Evolutionary conservation across 805 yeast species (phyloP).

Genomic region (Wickerhamomyces sydowiorum): DNA sequence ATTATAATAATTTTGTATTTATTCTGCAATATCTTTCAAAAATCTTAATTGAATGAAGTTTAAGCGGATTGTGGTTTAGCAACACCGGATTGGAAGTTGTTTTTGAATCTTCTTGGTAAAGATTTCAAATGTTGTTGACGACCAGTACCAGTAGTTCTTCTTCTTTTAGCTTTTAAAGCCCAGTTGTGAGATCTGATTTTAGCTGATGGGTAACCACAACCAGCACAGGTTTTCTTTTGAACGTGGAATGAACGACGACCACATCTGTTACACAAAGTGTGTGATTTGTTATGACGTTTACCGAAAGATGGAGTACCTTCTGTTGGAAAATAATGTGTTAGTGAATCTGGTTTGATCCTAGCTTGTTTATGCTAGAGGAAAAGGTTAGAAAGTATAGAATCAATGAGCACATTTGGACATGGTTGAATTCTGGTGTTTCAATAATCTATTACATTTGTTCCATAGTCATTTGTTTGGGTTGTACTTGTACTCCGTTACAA

Average conservation of each 20-base stretch:
- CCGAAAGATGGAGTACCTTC: constrained; percentile 99
- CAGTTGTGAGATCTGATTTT: constrained; percentile 98
- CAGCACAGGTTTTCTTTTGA: constrained; percentile 98
- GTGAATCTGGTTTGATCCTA: constrained; percentile 18
- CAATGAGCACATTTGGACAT: no score
- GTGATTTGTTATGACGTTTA: constrained; percentile 99
- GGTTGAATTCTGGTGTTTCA: no score
- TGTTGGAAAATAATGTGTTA: constrained; percentile 29
- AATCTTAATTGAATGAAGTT: no score
- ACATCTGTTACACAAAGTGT: constrained; percentile 98
- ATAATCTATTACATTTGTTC: no score
- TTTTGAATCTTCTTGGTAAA: constrained; percentile 97
- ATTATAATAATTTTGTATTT: not conserved
- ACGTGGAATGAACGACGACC: constrained; percentile 98
- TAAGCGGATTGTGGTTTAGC: constrained; percentile 64
- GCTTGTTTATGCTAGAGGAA: no score
- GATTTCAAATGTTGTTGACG: constrained; percentile 97
- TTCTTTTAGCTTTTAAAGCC: constrained; percentile 99
- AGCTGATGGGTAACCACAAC: constrained; percentile 99
- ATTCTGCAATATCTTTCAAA: constrained; percentile 13
- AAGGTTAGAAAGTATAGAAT: no score
- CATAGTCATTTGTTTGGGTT: no score
- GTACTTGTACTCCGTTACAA: no score
- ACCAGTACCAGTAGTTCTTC: constrained; percentile 99
- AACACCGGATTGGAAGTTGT: constrained; percentile 93